These are phyloP conservation scores for Phaeotremella skinneri DNA, from an alignment of 768 basidiomycete genomes.

Conservation along the genomic window DNA sequence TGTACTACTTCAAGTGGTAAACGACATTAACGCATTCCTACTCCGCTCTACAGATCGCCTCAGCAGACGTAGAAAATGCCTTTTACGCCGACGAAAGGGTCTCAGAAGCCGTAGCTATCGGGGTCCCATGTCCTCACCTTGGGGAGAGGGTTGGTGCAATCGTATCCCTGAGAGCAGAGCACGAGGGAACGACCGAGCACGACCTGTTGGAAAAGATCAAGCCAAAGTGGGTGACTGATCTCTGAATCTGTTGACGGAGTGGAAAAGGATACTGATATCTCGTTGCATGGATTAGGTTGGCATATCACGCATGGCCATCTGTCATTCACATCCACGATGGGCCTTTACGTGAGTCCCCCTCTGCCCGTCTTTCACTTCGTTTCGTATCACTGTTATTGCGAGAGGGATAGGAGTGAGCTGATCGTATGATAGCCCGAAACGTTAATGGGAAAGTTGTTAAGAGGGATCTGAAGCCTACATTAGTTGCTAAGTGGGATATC, in stretches of 20 bases:
- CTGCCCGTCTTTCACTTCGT: not conserved
- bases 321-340: conserved; percentile 28
- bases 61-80: conserved; percentile 43
- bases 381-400: not conserved
- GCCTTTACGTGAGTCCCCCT: conserved; percentile 28
- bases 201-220: conserved; percentile 19
- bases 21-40: not conserved
- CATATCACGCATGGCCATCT: conserved; percentile 22
- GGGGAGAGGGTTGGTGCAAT: conserved; percentile 41
- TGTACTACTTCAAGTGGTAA: not conserved
- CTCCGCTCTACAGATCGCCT: conserved; percentile 26
- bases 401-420: not conserved
- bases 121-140: conserved; percentile 31
- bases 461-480: conserved; percentile 29
- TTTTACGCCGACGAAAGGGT: conserved; percentile 34
- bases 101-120: conserved; percentile 36
- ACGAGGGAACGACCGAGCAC: conserved; percentile 11
- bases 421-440: conserved; percentile 31
- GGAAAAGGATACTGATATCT: not conserved
- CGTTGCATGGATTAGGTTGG: conserved; percentile 12
- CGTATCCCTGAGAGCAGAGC: conserved; percentile 22
- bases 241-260: not conserved
- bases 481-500: conserved; percentile 26
- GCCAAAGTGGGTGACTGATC: conserved; percentile 9
- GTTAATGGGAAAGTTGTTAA: conserved; percentile 46